Evolutionary conservation across 192 early-diverging fungal species (phyloP), one percentile per base, ranked within the genome.

Genomic region (Backusella tuberculispora): DNA sequence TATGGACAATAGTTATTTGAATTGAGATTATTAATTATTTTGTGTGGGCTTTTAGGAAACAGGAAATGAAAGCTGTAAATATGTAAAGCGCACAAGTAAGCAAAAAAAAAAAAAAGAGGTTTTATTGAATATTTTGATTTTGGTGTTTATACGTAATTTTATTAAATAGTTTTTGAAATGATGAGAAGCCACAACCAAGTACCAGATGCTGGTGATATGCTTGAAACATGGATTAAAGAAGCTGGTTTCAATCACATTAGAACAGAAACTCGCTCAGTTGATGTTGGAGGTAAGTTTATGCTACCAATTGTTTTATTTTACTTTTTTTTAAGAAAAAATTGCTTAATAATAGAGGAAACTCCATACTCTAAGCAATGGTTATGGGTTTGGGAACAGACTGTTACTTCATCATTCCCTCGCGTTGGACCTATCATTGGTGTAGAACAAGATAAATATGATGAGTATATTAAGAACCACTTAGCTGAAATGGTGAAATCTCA

Each of bases 351-450:
- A 60, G 53, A 24, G 21, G 53, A 60, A 24, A 24, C 21, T 10
- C 24, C 53, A 2, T 60, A 13, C 26, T 19, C 53, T 60, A 60
- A 24, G 12, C 53, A 60, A 60, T 60, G 53, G 53, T 4, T 60
- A 10, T 60, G 53, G 53, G 53, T 60, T 60, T 60, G 53, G 53
- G 53, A 60, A 21, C 53, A 60, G 24, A 60, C 53, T 26, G 53
- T 60, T 24, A 60, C 53, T 26, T 60, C 53, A 4, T 60, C 53
- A 0, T 60, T 60, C 53, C 53, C 53, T 60, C 53, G 3, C 9
- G 53, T 60, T 60, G 53, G 53, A 5, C 53, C 53, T 60, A 60
- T 60, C 13, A 9, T 60, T 26, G 53, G 53, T 26, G 53, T 60
- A 12, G 24, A 60, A 26, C 21, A 24, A 12, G 53, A 26, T 26